Conservation (phyloP, 2,329 filamentous ascomycete species). For the Colletotrichum sp. region DNA sequence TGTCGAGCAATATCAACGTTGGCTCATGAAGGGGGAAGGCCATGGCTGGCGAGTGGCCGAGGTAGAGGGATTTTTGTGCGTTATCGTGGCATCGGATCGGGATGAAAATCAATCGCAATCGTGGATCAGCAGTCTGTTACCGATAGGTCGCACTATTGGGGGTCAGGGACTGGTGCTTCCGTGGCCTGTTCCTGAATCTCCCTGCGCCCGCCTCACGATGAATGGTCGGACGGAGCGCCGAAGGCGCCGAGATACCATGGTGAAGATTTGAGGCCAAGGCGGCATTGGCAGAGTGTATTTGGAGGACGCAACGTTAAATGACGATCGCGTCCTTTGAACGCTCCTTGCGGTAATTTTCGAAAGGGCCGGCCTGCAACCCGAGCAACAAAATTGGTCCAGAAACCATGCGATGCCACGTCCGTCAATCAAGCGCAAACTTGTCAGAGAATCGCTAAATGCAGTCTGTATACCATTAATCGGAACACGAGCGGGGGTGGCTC, state of each 20-base stretch:
- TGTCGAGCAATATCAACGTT: not conserved
- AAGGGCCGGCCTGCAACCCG: not conserved
- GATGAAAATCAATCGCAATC: constrained; percentile 12
- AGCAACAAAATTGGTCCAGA: not conserved
- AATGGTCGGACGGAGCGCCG: constrained; percentile 5
- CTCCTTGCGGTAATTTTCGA: not conserved
- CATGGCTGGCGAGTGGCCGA: not conserved
- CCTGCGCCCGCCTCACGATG: not conserved
- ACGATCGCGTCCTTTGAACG: not conserved
- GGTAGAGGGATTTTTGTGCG: constrained; percentile 7
- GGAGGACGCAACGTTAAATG: not conserved
- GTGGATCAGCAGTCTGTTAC: not conserved
- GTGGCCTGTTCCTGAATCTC: constrained; percentile 18
- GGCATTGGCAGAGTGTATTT: not conserved
- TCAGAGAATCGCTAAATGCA: not conserved
- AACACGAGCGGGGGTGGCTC: not conserved
- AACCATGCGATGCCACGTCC: not conserved
- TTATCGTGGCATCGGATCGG: constrained; percentile 9
- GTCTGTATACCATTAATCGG: not conserved
- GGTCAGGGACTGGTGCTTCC: not conserved
- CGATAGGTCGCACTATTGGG: not conserved
- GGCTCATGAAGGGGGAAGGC: not conserved
- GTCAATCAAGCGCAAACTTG: constrained; percentile 1
- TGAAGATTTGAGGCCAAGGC: not conserved
- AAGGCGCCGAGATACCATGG: not conserved